A percentile compares a stretch with the other conserved stretches of the same genome.
Evolutionary conservation across 2,329 filamentous ascomycete species (phyloP).

Genomic region (Venturia asperata): DNA sequence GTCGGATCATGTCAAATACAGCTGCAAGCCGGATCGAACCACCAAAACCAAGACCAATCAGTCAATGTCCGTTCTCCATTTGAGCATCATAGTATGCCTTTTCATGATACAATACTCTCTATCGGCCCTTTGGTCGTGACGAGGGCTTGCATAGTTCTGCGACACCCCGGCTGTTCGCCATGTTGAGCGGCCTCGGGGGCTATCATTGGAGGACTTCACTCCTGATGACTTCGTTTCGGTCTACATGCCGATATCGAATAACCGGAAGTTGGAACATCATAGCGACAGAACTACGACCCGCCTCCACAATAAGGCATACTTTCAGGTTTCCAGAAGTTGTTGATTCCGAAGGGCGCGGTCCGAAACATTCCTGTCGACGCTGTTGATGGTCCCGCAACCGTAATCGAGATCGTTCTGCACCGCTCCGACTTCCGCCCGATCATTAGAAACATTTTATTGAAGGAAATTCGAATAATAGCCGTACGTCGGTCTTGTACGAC

Average conservation of each 20-base stretch:
- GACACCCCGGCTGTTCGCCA: not conserved
- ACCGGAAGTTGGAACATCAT: not conserved
- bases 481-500: not conserved
- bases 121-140: constrained; percentile 5
- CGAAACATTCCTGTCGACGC: not conserved
- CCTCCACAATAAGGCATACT: constrained; percentile 4
- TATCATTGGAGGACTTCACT: constrained; percentile 6
- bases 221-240: constrained; percentile 6
- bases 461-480: not conserved
- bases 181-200: not conserved
- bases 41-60: not conserved
- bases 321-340: not conserved
- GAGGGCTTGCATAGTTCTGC: constrained; percentile 1
- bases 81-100: not conserved
- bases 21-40: not conserved
- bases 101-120: not conserved
- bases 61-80: not conserved
- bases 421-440: not conserved
- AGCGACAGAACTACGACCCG: not conserved
- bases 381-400: no score
- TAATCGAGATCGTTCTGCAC: no score
- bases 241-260: not conserved
- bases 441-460: not conserved
- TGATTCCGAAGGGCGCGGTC: not conserved
- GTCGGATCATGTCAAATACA: constrained; percentile 2